Evolutionary conservation across 1,284 basidiomycete genomes (phyloP), one percentile per base, ranked within the genome.

Genomic region (Mrakiaceae sp.): DNA sequence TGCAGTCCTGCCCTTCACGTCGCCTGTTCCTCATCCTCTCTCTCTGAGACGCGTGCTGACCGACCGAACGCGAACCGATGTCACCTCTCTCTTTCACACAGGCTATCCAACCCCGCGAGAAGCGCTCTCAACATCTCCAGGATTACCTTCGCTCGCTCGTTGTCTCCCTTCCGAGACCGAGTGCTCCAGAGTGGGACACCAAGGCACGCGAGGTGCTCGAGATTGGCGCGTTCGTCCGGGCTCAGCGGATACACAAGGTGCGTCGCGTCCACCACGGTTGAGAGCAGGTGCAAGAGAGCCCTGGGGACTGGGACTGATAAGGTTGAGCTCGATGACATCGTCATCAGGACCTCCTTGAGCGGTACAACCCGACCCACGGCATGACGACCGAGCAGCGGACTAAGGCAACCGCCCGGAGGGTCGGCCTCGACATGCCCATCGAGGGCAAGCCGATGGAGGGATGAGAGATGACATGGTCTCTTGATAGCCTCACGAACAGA

Each of bases 291-390:
- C 27, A 27, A 27, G 49, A 11, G 16, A 11, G 49, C 49, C 11
- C 11, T 11, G 49, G 49, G 49, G 49, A n/a, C n/a, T 51, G 27
- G 27, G 27, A 27, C 27, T 27, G 27, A 27, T 27, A 27, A 27
- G 27, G 27, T 3, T 2, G 5, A 54, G 40, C 59, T 62, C 48
- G 43, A 27, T 81, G 81, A 75, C 81, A 80, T 55, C 58, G 62
- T 16, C 42, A 64, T 3, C 66, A 91, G 88, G 79, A 79, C 27
- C 77, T 92, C 52, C 75, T 93, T 65, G 86, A 88, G 67, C 80
- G 89, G 64, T 96, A 96, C 78, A 94, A 93, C 74, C 91, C 93
- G 0, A 78, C 88, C 10, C 77, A 86, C 59, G 87, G 88, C 70
- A 81, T 93, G 71, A 85, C 88, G 0, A 78, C 81, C 39, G 83